phyloP scores from a whole-genome alignment of 2,329 filamentous ascomycete species.

The Trichoderma sp. region DNA sequence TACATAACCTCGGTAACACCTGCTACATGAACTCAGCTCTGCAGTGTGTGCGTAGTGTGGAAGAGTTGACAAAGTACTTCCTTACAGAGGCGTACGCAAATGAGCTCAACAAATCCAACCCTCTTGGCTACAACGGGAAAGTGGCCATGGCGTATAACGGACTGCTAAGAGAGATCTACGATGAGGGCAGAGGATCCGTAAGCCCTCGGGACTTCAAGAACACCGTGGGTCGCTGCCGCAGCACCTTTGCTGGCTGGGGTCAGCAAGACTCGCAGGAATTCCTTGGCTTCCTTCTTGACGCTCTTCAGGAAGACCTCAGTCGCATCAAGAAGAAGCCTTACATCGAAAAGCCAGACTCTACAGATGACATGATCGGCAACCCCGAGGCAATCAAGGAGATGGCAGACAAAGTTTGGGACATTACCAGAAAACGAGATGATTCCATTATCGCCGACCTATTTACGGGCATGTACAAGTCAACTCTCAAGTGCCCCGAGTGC shows the following conservation, averaged over 20 bases:
- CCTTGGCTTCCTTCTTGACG: slow-evolving; percentile 90
- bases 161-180: slow-evolving; percentile 78
- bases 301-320: slow-evolving; percentile 92
- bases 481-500: slow-evolving; percentile 87
- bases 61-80: slow-evolving; percentile 93
- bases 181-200: slow-evolving; percentile 69
- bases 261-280: slow-evolving; percentile 99
- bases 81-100: slow-evolving; percentile 71
- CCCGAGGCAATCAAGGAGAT: slow-evolving; percentile 79
- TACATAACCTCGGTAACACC: slow-evolving; percentile 92
- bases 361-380: slow-evolving; percentile 91
- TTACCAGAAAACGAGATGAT: slow-evolving; percentile 89
- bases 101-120: slow-evolving; percentile 85
- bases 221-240: slow-evolving; percentile 77
- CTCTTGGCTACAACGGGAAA: slow-evolving; percentile 80
- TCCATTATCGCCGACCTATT: slow-evolving; percentile 96
- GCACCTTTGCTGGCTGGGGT: slow-evolving; percentile 88
- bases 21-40: slow-evolving; percentile 99
- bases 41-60: slow-evolving; percentile 90
- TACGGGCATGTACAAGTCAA: slow-evolving; percentile 98
- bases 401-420: slow-evolving; percentile 86
- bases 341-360: slow-evolving; percentile 95
- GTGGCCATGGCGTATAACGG: slow-evolving; percentile 84
- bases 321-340: slow-evolving; percentile 95
- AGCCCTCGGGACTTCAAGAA: slow-evolving; percentile 81